Conservation (phyloP, 257 asterid genomes). For the Salvia rosmarinus region DNA sequence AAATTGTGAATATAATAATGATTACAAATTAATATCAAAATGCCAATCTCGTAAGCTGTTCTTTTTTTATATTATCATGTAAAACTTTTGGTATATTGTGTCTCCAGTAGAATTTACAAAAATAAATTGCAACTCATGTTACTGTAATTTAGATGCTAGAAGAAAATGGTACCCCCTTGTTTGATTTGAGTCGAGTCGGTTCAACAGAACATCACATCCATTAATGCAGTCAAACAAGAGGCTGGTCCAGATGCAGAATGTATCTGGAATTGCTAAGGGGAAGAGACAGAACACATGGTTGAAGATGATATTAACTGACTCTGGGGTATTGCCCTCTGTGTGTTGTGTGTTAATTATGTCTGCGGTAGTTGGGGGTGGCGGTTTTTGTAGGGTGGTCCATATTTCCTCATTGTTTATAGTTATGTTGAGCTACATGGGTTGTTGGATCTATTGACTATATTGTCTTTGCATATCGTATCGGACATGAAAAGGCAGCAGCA, state of each 20-base stretch:
- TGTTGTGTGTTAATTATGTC: constrained; percentile 31
- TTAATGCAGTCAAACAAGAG: constrained; percentile 22
- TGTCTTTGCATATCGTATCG: constrained; percentile 33
- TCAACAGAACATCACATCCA: constrained; percentile 1
- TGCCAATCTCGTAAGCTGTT: constrained; percentile 13
- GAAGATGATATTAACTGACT: constrained; percentile 38
- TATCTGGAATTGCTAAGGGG: constrained; percentile 30
- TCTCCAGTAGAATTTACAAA: constrained; percentile 9
- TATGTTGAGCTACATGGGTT: constrained; percentile 44
- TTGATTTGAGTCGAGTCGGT: constrained; percentile 1
- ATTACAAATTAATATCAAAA: constrained; percentile 30
- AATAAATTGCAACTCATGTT: constrained; percentile 13
- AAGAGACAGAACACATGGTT: constrained; percentile 50
- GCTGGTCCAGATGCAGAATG: constrained; percentile 28
- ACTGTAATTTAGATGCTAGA: background rate
- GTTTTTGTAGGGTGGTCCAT: constrained; percentile 39
- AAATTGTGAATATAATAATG: constrained; percentile 30
- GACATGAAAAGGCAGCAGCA: constrained; percentile 42
- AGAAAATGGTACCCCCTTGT: background rate
- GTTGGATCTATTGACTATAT: constrained; percentile 47
- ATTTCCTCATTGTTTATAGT: constrained; percentile 28
- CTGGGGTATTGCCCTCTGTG: constrained; percentile 30
- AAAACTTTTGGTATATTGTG: background rate
- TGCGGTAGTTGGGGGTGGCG: constrained; percentile 32
- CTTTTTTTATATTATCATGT: constrained; percentile 7